Conservation (phyloP, 2,329 filamentous ascomycete genomes). For the Penicillium crustosum region DNA sequence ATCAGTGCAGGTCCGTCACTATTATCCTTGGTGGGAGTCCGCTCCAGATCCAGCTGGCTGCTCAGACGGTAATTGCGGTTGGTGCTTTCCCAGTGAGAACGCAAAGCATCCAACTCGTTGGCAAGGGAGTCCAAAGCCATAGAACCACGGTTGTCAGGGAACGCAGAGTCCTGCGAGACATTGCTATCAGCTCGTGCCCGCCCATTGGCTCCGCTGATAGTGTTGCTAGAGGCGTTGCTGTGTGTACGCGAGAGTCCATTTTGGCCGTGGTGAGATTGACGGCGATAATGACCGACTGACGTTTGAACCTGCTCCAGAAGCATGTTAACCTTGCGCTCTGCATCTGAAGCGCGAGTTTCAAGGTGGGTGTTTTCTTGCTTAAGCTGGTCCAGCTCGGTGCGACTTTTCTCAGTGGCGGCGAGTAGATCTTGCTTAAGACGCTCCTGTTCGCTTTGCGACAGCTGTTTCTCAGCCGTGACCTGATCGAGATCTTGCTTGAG, state of each 20-base stretch:
- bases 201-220: constrained; percentile 30
- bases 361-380: constrained; percentile 78
- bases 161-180: constrained; percentile 43
- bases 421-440: constrained; percentile 59
- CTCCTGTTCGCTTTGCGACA: constrained; percentile 58
- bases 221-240: constrained; percentile 55
- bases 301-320: constrained; percentile 92
- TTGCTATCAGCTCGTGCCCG: constrained; percentile 44
- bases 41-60: constrained; percentile 84
- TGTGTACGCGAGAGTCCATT: constrained; percentile 52
- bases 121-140: constrained; percentile 86
- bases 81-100: constrained; percentile 91
- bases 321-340: constrained; percentile 88
- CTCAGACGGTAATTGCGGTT: constrained; percentile 93
- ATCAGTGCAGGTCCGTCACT: constrained; percentile 45
- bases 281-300: constrained; percentile 91
- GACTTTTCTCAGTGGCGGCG: constrained; percentile 54
- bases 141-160: constrained; percentile 58
- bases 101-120: constrained; percentile 84
- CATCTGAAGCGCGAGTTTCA: constrained; percentile 81
- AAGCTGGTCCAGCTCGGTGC: constrained; percentile 73
- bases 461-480: constrained; percentile 67
- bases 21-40: constrained; percentile 49
- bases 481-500: constrained; percentile 69
- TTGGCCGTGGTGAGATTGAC: constrained; percentile 59